Evolutionary conservation across 2,329 filamentous ascomycete species (phyloP).

Genomic region (Hymenoscyphus albidus): DNA sequence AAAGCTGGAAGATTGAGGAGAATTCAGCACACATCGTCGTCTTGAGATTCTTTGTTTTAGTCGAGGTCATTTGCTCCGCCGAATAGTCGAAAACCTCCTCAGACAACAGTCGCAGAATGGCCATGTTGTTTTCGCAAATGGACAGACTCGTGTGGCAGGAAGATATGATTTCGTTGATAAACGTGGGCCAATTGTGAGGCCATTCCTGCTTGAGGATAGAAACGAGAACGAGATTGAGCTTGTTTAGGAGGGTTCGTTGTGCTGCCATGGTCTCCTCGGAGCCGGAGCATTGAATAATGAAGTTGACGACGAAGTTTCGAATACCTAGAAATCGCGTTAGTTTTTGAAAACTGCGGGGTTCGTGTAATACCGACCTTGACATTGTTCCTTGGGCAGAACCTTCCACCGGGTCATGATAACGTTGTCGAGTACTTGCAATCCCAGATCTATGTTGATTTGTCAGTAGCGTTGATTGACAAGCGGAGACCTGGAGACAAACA

Average conservation of each 20-base stretch:
- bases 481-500: constrained; percentile 53
- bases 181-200: constrained; percentile 99
- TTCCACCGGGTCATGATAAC: constrained; percentile 99
- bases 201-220: constrained; percentile 99
- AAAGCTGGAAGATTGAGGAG: constrained; percentile 96
- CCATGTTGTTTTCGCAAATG: constrained; percentile 99
- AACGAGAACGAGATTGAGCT: constrained; percentile 95
- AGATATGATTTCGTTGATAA: constrained; percentile 99
- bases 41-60: constrained; percentile 94
- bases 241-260: constrained; percentile 90
- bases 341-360: not conserved
- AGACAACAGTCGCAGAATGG: constrained; percentile 87
- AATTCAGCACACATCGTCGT: constrained; percentile 99
- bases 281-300: constrained; percentile 90
- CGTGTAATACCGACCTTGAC: constrained; percentile 61
- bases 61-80: constrained; percentile 97
- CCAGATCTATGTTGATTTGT: constrained; percentile 62
- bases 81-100: constrained; percentile 99
- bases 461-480: constrained; percentile 12
- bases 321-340: constrained; percentile 59
- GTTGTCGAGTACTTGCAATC: constrained; percentile 93
- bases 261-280: constrained; percentile 82
- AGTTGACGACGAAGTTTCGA: constrained; percentile 97
- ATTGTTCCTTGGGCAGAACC: constrained; percentile 91
- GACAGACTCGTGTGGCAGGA: constrained; percentile 93